Conservation (phyloP, 2,329 filamentous ascomycete genomes). For the Cercospora beticola region DNA sequence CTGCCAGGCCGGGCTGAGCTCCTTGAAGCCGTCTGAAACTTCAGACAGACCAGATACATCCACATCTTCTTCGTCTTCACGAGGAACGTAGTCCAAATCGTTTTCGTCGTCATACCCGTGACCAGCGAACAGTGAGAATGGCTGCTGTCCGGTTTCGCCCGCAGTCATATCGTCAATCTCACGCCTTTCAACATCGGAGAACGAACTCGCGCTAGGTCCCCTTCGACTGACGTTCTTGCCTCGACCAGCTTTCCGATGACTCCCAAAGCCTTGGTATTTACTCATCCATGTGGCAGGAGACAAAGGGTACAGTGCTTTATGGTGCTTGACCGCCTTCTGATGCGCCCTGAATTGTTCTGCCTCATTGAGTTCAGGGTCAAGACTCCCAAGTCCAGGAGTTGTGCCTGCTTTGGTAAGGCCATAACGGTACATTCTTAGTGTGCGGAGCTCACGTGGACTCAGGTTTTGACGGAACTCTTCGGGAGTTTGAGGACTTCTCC, state of each 20-base stretch:
- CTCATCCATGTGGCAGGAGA: not conserved
- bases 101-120: not conserved
- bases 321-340: not conserved
- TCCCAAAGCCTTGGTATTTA: not conserved
- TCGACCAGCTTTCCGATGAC: not conserved
- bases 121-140: not conserved
- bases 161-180: not conserved
- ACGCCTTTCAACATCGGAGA: not conserved
- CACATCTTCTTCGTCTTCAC: not conserved
- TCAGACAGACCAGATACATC: not conserved
- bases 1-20: not conserved
- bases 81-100: not conserved
- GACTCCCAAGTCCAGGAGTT: not conserved
- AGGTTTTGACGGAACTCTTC: not conserved
- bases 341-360: not conserved
- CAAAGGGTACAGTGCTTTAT: not conserved
- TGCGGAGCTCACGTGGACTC: not conserved
- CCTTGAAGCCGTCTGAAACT: not conserved
- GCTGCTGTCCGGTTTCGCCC: not conserved
- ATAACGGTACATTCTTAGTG: slow-evolving; percentile 1
- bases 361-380: not conserved
- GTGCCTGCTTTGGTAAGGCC: not conserved
- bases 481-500: not conserved
- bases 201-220: not conserved
- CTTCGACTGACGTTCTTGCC: not conserved